These are phyloP conservation scores for Amanita fuliginea DNA, from an alignment of 768 basidiomycete species.

Conservation along the genomic window DNA sequence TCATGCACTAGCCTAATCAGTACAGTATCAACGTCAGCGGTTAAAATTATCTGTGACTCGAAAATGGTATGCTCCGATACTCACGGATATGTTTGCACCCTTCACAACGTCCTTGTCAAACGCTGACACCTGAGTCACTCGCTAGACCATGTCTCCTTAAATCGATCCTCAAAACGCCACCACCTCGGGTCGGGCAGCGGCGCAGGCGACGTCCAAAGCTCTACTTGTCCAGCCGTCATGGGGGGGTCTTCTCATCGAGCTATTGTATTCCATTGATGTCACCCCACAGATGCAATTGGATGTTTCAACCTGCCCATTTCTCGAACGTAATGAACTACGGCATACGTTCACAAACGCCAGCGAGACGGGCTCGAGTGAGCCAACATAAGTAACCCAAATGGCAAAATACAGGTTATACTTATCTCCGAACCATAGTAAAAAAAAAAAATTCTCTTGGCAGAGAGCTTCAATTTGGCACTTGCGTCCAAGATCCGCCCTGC, in stretches of 20 bases:
- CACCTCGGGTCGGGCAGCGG: too few relatives aligned
- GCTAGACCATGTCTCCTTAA: neutral
- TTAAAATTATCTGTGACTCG: neutral
- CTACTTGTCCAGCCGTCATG: too few relatives aligned
- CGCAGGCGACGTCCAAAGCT: too few relatives aligned
- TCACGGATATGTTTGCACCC: neutral
- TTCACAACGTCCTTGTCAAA: neutral
- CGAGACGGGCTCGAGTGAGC: neutral
- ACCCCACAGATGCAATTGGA: too few relatives aligned
- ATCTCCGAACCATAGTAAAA: neutral
- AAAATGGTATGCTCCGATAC: neutral
- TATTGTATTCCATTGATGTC: too few relatives aligned
- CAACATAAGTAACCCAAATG: too few relatives aligned
- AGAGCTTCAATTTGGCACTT: neutral
- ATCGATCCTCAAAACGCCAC: too few relatives aligned
- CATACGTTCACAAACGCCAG: too few relatives aligned
- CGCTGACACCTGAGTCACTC: neutral
- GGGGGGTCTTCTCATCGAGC: too few relatives aligned
- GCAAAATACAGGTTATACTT: neutral
- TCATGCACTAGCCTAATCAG: neutral
- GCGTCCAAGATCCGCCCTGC: neutral
- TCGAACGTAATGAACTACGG: too few relatives aligned
- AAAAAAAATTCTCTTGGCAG: neutral
- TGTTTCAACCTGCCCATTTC: too few relatives aligned
- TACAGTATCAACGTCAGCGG: neutral